Base-by-base conservation (phyloP, 805 yeast genomes). In the Torulaspora delbrueckii region DNA sequence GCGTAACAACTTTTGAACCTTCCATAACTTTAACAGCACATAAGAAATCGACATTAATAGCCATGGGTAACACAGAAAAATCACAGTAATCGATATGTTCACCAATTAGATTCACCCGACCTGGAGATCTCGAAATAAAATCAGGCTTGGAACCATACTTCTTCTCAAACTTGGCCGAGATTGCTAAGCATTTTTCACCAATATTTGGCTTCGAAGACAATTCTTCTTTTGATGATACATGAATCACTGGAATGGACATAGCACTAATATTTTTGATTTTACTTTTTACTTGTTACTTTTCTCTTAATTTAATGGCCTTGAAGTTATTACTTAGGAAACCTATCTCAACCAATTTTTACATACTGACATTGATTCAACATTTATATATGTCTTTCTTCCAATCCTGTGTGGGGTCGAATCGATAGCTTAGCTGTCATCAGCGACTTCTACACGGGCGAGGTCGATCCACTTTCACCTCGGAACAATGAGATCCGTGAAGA, bases 1-100 rank as follows among this genome's bases (percentile, higher is more conserved):
- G 52, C 10, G 63, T 56, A 38, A 70, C 56, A 18, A 61, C 52
- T 37, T 51, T 55, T 10, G 53, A 54, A 5, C 41, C 42, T 6
- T 59, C 58, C 16, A 60, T 47, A 5, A 67, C 55, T 23, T 50
- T 54, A 13, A 75, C 80, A 4, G 81, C 86, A 52, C 78, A 76
- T 38, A 81, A 62, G 42, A 82, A 76, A 55, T 81, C 86, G 16
- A 68, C 73, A 37, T 79, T 82, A 30, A 83, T 77, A 2, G 90
- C 88, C 82, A 83, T 77, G n/a, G 89, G 89, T 52, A 83, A 70
- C 9, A 80, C 85, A 6, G 86, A 73, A 60, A 79, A 83, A 55
- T 76, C 74, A 52, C 78, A 76, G 60, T 82, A 83, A 65, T 83
- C 89, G 45, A 83, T 78, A 58, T 83, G 90, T 53, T 83, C 89